A percentile compares a stretch with the other conserved stretches of the same genome.
phyloP scores from a whole-genome alignment of 164 flowering plant genomes.

The Cinnamomum chago region DNA sequence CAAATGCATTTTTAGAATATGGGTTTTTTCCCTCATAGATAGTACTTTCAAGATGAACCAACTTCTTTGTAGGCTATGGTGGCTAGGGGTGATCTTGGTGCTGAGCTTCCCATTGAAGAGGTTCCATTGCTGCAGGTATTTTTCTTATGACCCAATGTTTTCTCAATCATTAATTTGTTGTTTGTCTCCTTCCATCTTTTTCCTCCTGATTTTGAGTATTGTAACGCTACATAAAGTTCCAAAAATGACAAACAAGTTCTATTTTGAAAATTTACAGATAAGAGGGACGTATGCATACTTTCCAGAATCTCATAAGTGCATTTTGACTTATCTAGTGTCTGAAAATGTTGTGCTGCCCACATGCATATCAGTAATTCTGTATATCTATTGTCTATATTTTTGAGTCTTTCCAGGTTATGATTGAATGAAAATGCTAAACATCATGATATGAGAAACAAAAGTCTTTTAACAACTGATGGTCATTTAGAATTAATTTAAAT shows the following conservation, averaged over 20 bases:
- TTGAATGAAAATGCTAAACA: background rate
- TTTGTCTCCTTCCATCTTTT: background rate
- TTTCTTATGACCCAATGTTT: background rate
- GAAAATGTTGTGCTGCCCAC: background rate
- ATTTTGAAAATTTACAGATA: no score
- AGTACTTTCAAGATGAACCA: background rate
- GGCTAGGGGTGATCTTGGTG: conserved; percentile 25
- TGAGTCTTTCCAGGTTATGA: background rate
- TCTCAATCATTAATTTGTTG: background rate
- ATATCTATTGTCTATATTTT: background rate
- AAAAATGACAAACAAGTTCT: no score
- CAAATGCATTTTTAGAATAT: background rate
- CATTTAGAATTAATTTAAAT: background rate
- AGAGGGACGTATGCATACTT: background rate
- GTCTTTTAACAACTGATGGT: background rate
- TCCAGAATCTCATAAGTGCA: background rate
- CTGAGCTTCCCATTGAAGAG: conserved; percentile 24
- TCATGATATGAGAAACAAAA: no score
- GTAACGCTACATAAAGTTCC: no score
- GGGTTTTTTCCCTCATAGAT: background rate
- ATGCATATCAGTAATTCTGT: background rate
- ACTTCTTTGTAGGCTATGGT: conserved; percentile 21
- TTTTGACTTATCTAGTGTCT: background rate
- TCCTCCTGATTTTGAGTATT: no score
- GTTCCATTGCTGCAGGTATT: conserved; percentile 20